These are phyloP conservation scores for Linum trigynum DNA, from an alignment of 345 rosid species.

Conservation along the genomic window DNA sequence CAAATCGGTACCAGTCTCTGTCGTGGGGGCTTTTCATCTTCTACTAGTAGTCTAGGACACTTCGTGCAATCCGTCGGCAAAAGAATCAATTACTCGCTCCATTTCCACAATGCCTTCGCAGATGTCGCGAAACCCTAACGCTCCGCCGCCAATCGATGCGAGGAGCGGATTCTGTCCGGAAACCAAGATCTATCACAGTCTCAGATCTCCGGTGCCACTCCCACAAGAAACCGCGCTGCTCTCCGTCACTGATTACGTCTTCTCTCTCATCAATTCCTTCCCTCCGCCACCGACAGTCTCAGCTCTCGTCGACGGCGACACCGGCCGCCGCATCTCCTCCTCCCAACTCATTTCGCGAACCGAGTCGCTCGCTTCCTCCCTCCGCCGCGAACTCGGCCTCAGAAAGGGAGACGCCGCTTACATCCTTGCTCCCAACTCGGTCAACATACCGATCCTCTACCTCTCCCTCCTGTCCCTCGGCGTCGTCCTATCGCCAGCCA, in stretches of 20 bases:
- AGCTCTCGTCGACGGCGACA: constrained; percentile 34
- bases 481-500: constrained; percentile 39
- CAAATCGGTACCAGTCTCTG: too few relatives aligned
- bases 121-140: too few relatives aligned
- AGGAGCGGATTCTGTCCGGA: constrained; percentile 32
- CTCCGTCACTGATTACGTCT: constrained; percentile 31
- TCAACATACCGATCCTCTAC: constrained; percentile 43
- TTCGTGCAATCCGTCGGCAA: too few relatives aligned
- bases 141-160: constrained; percentile 13
- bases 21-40: too few relatives aligned
- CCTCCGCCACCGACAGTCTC: constrained; percentile 28
- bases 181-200: constrained; percentile 33
- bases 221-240: constrained; percentile 23
- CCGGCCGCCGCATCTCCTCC: constrained; percentile 30
- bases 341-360: constrained; percentile 29
- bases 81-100: too few relatives aligned
- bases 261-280: constrained; percentile 29
- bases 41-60: too few relatives aligned
- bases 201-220: constrained; percentile 25
- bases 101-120: too few relatives aligned
- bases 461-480: constrained; percentile 48
- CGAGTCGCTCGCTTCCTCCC: constrained; percentile 24
- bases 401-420: constrained; percentile 38
- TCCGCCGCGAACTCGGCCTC: constrained; percentile 25
- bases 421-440: constrained; percentile 34